Conservation (phyloP, 2,329 filamentous ascomycete species). For the Aspergillus eucalypticola region DNA sequence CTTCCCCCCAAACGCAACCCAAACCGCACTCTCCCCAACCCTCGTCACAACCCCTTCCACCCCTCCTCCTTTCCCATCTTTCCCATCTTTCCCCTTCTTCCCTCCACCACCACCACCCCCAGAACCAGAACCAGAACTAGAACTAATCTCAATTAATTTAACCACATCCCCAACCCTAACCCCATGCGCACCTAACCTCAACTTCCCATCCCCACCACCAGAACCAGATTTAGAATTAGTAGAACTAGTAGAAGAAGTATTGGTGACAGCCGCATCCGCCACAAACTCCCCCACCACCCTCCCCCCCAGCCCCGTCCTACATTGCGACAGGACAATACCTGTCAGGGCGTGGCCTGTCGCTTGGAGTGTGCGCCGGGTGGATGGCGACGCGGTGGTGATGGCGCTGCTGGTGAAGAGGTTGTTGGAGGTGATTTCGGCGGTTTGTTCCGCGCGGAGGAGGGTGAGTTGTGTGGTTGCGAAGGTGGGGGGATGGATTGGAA, state of each 20-base stretch:
- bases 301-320: constrained; percentile 88
- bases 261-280: constrained; percentile 67
- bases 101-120: constrained; percentile 6
- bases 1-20: constrained; percentile 46
- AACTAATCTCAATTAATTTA: constrained; percentile 40
- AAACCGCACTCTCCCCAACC: constrained; percentile 44
- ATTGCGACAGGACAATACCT: constrained; percentile 66
- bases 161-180: constrained; percentile 52
- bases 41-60: constrained; percentile 50
- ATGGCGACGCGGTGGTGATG: constrained; percentile 42
- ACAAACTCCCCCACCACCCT: constrained; percentile 81
- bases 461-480: constrained; percentile 47
- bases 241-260: constrained; percentile 22
- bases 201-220: constrained; percentile 42
- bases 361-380: constrained; percentile 46
- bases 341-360: constrained; percentile 44
- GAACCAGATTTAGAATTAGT: constrained; percentile 13
- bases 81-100: constrained; percentile 35
- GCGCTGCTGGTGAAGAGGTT: constrained; percentile 38
- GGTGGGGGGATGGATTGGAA: constrained; percentile 24
- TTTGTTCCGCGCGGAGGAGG: constrained; percentile 47
- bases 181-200: constrained; percentile 47
- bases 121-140: constrained; percentile 8
- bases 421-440: constrained; percentile 47
- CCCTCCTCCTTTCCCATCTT: constrained; percentile 29